Conservation (phyloP, 2,329 filamentous ascomycete species). For the Claviceps sp. region DNA sequence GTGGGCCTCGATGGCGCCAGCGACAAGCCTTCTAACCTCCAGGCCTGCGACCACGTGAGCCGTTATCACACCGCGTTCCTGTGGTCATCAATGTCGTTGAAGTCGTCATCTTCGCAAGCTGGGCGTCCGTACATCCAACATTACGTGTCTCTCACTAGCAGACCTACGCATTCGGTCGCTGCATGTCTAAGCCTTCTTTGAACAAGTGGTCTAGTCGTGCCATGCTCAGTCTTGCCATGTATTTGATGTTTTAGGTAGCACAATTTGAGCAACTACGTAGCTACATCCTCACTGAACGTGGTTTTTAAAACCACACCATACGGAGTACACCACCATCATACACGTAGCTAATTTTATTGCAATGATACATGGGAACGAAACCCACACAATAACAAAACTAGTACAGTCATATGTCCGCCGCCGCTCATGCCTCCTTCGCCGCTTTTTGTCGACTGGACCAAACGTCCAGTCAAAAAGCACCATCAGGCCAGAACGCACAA, state of each 20-base stretch:
- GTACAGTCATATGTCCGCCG: not conserved
- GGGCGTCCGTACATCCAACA: too few species aligned
- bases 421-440: not conserved
- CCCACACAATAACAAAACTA: not conserved
- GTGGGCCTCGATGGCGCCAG: too few species aligned
- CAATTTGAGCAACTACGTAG: not conserved
- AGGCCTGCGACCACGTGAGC: too few species aligned
- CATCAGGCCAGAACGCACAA: not conserved
- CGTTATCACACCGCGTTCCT: too few species aligned
- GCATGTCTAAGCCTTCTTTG: too few species aligned
- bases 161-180: too few species aligned
- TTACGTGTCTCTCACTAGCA: too few species aligned
- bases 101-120: too few species aligned
- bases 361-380: not conserved
- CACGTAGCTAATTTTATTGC: not conserved
- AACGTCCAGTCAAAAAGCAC: not conserved
- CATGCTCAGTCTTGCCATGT: not conserved
- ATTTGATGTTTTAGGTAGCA: not conserved
- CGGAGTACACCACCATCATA: not conserved
- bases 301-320: not conserved
- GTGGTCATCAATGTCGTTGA: too few species aligned
- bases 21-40: too few species aligned
- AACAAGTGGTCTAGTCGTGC: too few species aligned
- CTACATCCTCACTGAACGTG: not conserved
- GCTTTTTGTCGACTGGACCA: not conserved